A percentile compares a stretch with the other conserved stretches of the same genome.
Evolutionary conservation across 345 rosid genomes (phyloP).

Genomic region (Linum tenue): DNA sequence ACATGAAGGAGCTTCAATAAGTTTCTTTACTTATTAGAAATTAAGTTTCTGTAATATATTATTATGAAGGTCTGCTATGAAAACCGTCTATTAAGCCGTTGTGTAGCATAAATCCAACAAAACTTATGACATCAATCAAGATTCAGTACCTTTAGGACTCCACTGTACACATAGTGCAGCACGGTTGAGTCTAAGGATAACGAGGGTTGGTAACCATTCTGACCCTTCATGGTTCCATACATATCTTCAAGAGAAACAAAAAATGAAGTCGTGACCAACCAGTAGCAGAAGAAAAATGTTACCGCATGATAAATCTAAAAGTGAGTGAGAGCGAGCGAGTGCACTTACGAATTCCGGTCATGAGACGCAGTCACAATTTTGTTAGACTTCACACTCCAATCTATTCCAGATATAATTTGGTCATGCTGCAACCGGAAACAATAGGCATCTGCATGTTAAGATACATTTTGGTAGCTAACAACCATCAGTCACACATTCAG

Average conservation of each 20-base stretch:
- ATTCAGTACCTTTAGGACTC: conserved; percentile 77
- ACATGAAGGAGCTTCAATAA: too few species aligned
- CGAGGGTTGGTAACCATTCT: conserved; percentile 94
- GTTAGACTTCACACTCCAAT: conserved; percentile 83
- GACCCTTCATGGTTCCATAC: conserved; percentile 88
- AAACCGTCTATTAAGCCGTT: too few species aligned
- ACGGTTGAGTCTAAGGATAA: conserved; percentile 92
- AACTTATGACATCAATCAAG: not conserved
- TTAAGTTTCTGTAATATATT: too few species aligned
- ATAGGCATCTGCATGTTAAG: conserved; percentile 3
- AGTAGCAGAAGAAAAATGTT: conserved; percentile 1
- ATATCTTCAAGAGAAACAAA: conserved; percentile 40
- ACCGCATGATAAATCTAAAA: not conserved
- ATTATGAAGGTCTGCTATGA: too few species aligned
- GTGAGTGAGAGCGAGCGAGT: not conserved
- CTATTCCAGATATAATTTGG: conserved; percentile 93
- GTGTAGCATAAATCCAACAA: not conserved
- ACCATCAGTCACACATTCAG: not conserved
- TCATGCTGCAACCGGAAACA: conserved; percentile 60
- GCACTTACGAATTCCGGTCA: conserved; percentile 92
- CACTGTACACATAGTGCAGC: conserved; percentile 95
- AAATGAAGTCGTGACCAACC: conserved; percentile 12
- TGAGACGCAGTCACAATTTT: conserved; percentile 84
- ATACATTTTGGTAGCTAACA: not conserved
- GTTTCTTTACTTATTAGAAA: too few species aligned